phyloP scores from a whole-genome alignment of 1,139 yeast genomes.

The Kodamaea derodonti region DNA sequence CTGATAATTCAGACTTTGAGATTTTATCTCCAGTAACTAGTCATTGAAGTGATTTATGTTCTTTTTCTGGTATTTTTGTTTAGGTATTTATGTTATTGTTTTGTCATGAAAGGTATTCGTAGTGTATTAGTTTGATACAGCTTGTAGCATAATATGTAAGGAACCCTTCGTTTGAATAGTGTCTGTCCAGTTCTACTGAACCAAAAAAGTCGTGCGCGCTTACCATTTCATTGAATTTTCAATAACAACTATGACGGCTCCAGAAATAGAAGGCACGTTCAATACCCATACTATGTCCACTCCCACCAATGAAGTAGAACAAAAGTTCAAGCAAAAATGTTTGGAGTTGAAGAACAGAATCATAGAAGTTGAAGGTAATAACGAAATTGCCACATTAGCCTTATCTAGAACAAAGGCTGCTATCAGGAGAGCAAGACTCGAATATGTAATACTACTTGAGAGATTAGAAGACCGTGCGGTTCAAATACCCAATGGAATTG shows the following conservation, averaged over 20 bases:
- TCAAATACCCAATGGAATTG: slow-evolving; percentile 29
- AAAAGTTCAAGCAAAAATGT: slow-evolving; percentile 56
- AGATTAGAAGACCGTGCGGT: slow-evolving; percentile 62
- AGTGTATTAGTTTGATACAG: too few species aligned
- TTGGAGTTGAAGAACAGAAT: slow-evolving; percentile 70
- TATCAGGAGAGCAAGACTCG: slow-evolving; percentile 75
- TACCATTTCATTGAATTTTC: slow-evolving; percentile 1
- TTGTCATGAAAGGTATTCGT: too few species aligned
- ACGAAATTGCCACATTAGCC: slow-evolving; percentile 74
- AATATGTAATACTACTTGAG: slow-evolving; percentile 76
- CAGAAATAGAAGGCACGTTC: slow-evolving; percentile 43
- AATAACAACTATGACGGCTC: slow-evolving; percentile 9
- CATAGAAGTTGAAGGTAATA: slow-evolving; percentile 70
- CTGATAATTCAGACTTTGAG: slow-evolving; percentile 38
- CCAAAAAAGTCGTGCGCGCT: background rate
- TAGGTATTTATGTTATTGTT: slow-evolving; percentile 2
- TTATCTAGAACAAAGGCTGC: slow-evolving; percentile 75
- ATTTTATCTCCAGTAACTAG: slow-evolving; percentile 16
- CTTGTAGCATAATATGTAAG: too few species aligned
- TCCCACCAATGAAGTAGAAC: slow-evolving; percentile 18
- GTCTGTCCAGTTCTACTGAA: too few species aligned
- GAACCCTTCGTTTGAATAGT: too few species aligned
- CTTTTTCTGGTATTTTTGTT: background rate
- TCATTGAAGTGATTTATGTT: slow-evolving; percentile 2
- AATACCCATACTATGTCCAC: background rate